phyloP scores from a whole-genome alignment of 2,329 filamentous ascomycete genomes.

The Ascocoryne sarcoides region DNA sequence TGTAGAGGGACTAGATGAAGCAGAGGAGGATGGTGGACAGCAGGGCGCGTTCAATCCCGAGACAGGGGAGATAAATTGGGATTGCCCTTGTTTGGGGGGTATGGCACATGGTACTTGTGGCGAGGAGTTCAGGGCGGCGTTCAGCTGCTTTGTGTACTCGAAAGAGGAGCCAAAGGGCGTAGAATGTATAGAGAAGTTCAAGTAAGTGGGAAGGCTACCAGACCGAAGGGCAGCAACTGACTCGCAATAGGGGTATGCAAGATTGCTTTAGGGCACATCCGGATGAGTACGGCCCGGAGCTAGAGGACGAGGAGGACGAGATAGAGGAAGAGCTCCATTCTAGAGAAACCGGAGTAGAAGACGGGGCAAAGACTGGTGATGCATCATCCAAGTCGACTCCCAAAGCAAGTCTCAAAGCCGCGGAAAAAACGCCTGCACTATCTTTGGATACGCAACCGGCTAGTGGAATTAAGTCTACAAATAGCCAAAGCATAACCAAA shows the following conservation, averaged over 20 bases:
- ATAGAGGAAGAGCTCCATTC: conserved; percentile 26
- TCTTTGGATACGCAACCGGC: conserved; percentile 6
- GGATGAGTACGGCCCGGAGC: conserved; percentile 83
- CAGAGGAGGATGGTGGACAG: conserved; percentile 75
- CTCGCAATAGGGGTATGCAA: conserved; percentile 72
- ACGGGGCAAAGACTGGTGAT: conserved; percentile 6
- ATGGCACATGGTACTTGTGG: conserved; percentile 97
- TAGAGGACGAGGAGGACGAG: conserved; percentile 68
- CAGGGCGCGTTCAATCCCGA: conserved; percentile 96
- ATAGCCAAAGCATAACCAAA: conserved; percentile 20
- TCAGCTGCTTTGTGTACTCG: conserved; percentile 97
- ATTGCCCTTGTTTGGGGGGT: conserved; percentile 91
- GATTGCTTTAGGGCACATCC: conserved; percentile 91
- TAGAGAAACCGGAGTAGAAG: conserved; percentile 17
- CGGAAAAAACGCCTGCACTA: conserved; percentile 1
- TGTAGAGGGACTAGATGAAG: conserved; percentile 37
- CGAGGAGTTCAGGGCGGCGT: conserved; percentile 88
- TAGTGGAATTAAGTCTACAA: conserved; percentile 23
- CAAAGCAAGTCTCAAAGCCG: conserved; percentile 3
- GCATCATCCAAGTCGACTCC: conserved; percentile 1
- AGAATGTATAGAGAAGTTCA: conserved; percentile 96
- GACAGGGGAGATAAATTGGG: conserved; percentile 99
- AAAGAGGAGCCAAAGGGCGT: conserved; percentile 94
- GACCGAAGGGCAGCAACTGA: conserved; percentile 10
- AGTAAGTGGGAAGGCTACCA: conserved; percentile 47